Evolutionary conservation across 225 moss, liverwort and hornwort species (phyloP), one percentile per base, ranked within the genome.

Genomic region (Marchantia polymorpha): DNA sequence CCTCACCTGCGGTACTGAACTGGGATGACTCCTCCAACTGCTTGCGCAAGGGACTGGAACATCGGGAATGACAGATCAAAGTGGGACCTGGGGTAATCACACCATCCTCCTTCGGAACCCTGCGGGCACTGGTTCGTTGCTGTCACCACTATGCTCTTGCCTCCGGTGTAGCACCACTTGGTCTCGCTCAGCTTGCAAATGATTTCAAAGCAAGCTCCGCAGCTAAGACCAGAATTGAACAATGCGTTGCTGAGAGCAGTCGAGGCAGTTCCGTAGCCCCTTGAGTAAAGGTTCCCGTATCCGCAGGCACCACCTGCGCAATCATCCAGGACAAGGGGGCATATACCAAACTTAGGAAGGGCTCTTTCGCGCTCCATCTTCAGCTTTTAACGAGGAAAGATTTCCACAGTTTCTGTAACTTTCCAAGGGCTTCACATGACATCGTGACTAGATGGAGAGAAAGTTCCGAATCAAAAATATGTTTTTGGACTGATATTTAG

Each of bases 71-170:
- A 77, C 27, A 91, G 67, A 54, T 91, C 91, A 51, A 89, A 89
- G 72, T 88, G 88, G 50, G 25, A 16, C 49, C 66, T 84, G 1
- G 89, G 87, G 22, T 76, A 79, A 9, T 91, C 83, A 27, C 91
- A 91, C 89, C 89, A 91, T 7, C 91, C 91, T 55, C 89, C 91
- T 16, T 77, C 82, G 31, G 78, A 80, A 12, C 89, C 84, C 8
- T 80, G 84, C 8, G 91, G 91, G 58, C 91, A 91, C 7, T 79
- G 52, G 64, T 91, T 89, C 9, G 91, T 89, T 8, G 89, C 91
- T 2, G 91, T 89, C 13, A 87, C 85, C 0, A 61, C 80, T 39
- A 87, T 77, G 76, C 52, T 79, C 52, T 63, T 23, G 55, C 65
- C 74, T 10, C 81, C 81, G 10, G 50, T 17, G 25, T 82, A 82